Percentiles rank a stretch among this genome's conserved stretches.
These are phyloP conservation scores for Sporothrix curviconia DNA, from an alignment of 2,329 filamentous ascomycete genomes.

Conservation along the genomic window DNA sequence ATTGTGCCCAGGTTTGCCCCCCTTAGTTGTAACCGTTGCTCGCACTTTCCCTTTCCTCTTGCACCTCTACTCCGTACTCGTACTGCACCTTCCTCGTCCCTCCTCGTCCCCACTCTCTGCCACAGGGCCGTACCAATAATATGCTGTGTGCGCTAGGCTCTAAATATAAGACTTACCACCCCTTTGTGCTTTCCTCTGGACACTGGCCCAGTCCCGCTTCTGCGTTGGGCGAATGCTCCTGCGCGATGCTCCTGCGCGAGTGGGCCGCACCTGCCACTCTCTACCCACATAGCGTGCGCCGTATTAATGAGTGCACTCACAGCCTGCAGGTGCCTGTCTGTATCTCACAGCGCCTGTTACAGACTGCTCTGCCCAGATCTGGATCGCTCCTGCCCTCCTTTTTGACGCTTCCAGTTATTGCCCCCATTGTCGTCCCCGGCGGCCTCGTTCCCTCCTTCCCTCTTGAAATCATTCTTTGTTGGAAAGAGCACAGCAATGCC, in stretches of 20 bases:
- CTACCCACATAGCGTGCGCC: conserved; percentile 4
- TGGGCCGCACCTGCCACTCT: conserved; percentile 9
- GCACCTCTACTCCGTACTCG: too few relatives aligned
- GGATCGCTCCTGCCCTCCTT: conserved; percentile 3
- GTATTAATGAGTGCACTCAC: neutral
- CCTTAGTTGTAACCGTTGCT: neutral
- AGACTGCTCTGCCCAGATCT: too few relatives aligned
- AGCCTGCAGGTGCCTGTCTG: too few relatives aligned
- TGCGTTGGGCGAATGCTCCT: too few relatives aligned
- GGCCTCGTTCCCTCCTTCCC: conserved; percentile 7
- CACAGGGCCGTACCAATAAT: conserved; percentile 11
- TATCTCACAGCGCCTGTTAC: too few relatives aligned
- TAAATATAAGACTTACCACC: conserved; percentile 15
- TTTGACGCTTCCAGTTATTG: neutral
- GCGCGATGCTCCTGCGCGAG: conserved; percentile 2
- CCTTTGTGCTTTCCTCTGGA: neutral
- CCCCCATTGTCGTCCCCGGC: conserved; percentile 7
- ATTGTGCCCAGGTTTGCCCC: neutral
- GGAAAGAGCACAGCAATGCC: neutral
- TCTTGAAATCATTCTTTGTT: neutral
- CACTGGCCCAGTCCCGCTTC: conserved; percentile 1
- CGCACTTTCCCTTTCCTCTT: neutral
- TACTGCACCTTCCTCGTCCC: neutral
- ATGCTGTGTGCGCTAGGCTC: conserved; percentile 12
- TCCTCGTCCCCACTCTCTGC: conserved; percentile 5